Conservation (phyloP, 2,329 filamentous ascomycete genomes). For the Fusarium chuoi region DNA sequence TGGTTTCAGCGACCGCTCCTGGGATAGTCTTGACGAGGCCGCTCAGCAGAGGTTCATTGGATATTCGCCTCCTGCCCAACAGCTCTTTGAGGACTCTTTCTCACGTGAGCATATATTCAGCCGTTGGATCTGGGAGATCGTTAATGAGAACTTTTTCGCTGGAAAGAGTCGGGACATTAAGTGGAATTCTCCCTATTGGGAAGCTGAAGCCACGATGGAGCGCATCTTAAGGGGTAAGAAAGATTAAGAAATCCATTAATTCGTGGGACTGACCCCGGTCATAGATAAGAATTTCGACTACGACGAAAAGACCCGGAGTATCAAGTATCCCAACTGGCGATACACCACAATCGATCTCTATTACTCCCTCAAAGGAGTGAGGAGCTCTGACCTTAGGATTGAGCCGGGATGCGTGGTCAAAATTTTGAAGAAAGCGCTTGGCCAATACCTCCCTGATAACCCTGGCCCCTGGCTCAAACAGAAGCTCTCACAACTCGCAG, state of each 20-base stretch:
- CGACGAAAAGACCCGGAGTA: accelerated
- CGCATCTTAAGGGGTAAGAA: neutral
- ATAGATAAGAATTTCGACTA: neutral
- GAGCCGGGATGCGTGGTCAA: neutral
- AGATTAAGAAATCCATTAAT: accelerated
- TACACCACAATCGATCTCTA: neutral
- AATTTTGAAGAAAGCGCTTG: neutral
- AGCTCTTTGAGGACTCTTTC: neutral
- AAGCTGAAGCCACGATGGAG: neutral
- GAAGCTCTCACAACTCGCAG: neutral
- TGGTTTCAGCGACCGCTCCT: neutral
- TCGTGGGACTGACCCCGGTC: neutral
- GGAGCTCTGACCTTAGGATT: accelerated
- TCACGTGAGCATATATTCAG: neutral
- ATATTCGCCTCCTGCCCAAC: neutral
- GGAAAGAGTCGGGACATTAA: neutral
- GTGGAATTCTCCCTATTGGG: neutral
- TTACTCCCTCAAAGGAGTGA: neutral
- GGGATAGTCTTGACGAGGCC: neutral
- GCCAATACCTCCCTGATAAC: neutral
- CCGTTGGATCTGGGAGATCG: neutral
- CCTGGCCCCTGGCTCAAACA: accelerated
- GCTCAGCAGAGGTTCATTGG: neutral
- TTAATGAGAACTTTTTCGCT: neutral
- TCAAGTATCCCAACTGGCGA: neutral